phyloP scores from a whole-genome alignment of 192 early-diverging fungal genomes.

The Powellomyces hirtus region DNA sequence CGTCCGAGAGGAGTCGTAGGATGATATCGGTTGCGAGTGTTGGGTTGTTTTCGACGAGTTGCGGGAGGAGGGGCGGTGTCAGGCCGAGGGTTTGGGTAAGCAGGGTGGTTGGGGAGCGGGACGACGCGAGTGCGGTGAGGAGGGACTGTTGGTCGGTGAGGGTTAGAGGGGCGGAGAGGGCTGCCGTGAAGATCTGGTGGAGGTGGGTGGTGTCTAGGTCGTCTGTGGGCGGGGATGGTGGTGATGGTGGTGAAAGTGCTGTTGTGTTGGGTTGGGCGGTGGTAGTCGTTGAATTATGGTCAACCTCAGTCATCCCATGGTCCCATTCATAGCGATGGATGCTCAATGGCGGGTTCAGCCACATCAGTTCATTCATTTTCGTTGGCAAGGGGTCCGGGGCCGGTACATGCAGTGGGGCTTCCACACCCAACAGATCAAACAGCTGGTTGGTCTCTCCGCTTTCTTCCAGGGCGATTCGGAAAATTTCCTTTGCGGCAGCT shows the following conservation, averaged over 20 bases:
- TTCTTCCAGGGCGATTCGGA: background rate
- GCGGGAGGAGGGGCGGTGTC: constrained; percentile 31
- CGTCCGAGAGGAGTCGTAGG: constrained; percentile 12
- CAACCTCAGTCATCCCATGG: background rate
- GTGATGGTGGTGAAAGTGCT: background rate
- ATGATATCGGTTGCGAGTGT: constrained; percentile 38
- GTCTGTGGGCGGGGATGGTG: background rate
- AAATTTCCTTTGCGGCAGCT: constrained; percentile 17
- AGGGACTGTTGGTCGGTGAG: constrained; percentile 7
- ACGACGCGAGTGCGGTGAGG: background rate
- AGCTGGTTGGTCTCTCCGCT: background rate
- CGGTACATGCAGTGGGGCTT: background rate
- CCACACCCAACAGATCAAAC: constrained; percentile 6
- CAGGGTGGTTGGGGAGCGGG: background rate
- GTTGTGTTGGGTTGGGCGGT: too few relatives aligned
- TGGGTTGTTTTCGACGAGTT: constrained; percentile 49
- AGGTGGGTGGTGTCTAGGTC: background rate
- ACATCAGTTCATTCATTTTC: background rate
- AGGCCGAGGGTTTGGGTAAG: background rate
- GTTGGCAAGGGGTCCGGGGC: background rate
- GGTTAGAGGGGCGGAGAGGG: constrained; percentile 17
- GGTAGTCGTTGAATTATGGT: background rate
- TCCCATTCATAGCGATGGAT: background rate
- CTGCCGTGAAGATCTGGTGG: background rate
- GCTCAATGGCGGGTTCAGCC: background rate